A percentile compares a stretch with the other conserved stretches of the same genome.
phyloP scores from a whole-genome alignment of 2,329 filamentous ascomycete species.

The Botrytis fragariae region DNA sequence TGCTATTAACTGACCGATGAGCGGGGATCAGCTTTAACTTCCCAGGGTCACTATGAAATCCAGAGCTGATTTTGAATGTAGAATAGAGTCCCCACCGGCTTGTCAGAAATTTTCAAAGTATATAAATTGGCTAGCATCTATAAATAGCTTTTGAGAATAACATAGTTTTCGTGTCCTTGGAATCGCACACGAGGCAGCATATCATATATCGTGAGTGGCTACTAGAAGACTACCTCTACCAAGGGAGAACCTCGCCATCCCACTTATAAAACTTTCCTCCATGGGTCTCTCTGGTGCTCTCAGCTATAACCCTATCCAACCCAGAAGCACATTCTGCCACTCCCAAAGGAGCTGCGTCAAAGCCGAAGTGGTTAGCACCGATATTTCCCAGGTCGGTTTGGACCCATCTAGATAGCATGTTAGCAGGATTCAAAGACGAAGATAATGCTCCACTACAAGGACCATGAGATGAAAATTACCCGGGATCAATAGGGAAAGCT shows the following conservation, averaged over 20 bases:
- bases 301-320: neutral
- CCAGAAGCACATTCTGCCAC: neutral
- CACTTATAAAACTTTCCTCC: neutral
- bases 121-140: neutral
- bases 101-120: rapidly evolving
- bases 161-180: neutral
- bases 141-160: neutral
- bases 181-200: neutral
- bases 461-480: neutral
- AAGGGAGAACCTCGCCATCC: neutral
- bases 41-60: neutral
- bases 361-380: slow-evolving; percentile 23
- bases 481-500: neutral
- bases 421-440: neutral
- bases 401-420: slow-evolving; percentile 29
- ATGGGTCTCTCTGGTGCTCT: neutral
- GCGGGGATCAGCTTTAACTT: neutral
- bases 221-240: neutral
- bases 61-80: neutral
- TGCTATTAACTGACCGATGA: neutral
- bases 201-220: too few relatives aligned
- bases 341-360: slow-evolving; percentile 23
- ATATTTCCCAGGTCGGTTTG: slow-evolving; percentile 33
- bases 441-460: neutral
- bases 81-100: neutral